Evolutionary conservation across 202 grass and related monocot species (phyloP).

Genomic region (Saccharum hybrid): DNA sequence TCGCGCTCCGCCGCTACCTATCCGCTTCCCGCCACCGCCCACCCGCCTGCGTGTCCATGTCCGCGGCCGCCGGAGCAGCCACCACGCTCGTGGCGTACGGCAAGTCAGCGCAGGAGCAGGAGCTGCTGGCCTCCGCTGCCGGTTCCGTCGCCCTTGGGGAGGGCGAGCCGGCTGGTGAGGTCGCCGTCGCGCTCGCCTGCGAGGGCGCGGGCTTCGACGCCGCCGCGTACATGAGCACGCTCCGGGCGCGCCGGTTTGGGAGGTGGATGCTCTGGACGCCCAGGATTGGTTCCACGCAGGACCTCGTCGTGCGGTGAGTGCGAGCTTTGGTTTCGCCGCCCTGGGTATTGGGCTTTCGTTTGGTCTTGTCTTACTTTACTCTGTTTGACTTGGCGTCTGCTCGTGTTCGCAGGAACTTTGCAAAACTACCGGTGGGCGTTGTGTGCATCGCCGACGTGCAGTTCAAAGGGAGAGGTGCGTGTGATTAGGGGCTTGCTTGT

Average conservation of each 20-base stretch:
- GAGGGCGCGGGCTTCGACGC: constrained; percentile 43
- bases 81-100: constrained; percentile 61
- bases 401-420: constrained; percentile 65
- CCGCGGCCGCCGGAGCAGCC: not conserved
- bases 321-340: not conserved
- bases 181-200: constrained; percentile 43
- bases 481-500: not conserved
- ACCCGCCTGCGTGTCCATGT: not conserved
- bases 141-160: constrained; percentile 19
- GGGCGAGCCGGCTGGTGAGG: not conserved
- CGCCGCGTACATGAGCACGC: constrained; percentile 61
- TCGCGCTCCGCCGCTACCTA: constrained; percentile 41
- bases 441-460: constrained; percentile 79
- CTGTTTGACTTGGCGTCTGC: not conserved
- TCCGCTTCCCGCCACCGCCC: not conserved
- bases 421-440: constrained; percentile 74
- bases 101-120: constrained; percentile 61
- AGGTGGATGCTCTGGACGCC: constrained; percentile 82
- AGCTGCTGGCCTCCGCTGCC: constrained; percentile 46
- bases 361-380: not conserved
- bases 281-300: constrained; percentile 83
- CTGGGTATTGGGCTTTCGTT: not conserved
- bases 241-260: constrained; percentile 64
- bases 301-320: constrained; percentile 73
- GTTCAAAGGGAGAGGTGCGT: constrained; percentile 90